Evolutionary conservation across 306 rosid species (phyloP), one percentile per base, ranked within the genome.

Genomic region (Aeschynomene evenia): DNA sequence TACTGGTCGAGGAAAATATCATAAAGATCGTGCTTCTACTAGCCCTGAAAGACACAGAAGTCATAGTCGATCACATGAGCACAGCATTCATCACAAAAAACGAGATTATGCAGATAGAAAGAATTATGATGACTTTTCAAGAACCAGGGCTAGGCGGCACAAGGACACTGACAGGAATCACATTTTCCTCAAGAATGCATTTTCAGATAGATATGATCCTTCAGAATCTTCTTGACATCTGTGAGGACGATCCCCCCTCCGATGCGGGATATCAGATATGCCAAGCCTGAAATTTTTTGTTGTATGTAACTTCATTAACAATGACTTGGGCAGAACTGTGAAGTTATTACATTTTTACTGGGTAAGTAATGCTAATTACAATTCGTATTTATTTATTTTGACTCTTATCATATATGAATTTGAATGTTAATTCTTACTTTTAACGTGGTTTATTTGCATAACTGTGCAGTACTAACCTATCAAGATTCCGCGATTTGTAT

Each of bases 401-500:
- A 66, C 58, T 66, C 66, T 73, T 66, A 4, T 54, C 69, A 15
- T 51, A 51, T 66, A 20, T 77, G 54, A 54, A 39, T 80, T 75
- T 67, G 68, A 68, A 64, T 63, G 57, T 63, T 68, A 68, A 26
- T 13, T 67, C 71, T 71, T 57, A 64, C 70, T 75, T 55, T 83
- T 84, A 85, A 85, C 85, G 21, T 76, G 63, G 79, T 84, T 86
- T 84, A 62, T 80, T 75, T 83, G 65, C 80, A 70, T 55, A 63
- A 81, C 61, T 77, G 83, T 91, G 97, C 97, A 91, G 99, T 83
- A 76, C 59, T 60, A 79, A 68, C 86, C 74, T 79, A 68, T 63
- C 87, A 79, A 84, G 87, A 82, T 80, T 83, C 92, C 59, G 86
- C 83, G 78, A 68, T 83, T 79, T 79, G 95, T 94, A 94, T 94